phyloP scores from a whole-genome alignment of 2,329 filamentous ascomycete genomes.

The Salinomyces thailandicus region DNA sequence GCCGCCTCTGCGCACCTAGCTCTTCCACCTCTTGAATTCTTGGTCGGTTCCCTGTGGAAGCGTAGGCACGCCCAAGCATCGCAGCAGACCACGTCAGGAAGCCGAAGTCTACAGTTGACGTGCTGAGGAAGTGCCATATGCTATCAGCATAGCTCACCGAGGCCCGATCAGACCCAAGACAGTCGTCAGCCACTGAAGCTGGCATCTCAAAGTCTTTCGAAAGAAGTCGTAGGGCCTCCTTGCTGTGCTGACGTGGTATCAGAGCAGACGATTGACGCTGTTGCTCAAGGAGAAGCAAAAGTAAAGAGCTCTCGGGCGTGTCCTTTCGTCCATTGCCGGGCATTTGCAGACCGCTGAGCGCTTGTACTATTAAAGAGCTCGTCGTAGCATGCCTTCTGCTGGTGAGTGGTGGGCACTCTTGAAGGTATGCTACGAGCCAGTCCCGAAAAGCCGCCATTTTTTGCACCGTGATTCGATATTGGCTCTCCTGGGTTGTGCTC shows the following conservation, averaged over 20 bases:
- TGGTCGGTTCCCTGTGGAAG: slow-evolving; percentile 31
- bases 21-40: neutral
- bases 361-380: slow-evolving; percentile 8
- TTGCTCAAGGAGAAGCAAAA: slow-evolving; percentile 72
- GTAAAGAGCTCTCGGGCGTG: slow-evolving; percentile 65
- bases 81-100: slow-evolving; percentile 69
- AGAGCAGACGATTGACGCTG: slow-evolving; percentile 51
- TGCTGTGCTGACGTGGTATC: slow-evolving; percentile 58
- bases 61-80: slow-evolving; percentile 74
- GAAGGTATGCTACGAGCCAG: slow-evolving; percentile 66
- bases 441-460: slow-evolving; percentile 65
- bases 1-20: neutral
- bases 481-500: slow-evolving; percentile 69
- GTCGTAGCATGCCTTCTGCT: neutral
- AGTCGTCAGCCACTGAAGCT: slow-evolving; percentile 48
- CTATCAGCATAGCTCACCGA: slow-evolving; percentile 35
- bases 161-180: slow-evolving; percentile 56
- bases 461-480: slow-evolving; percentile 65
- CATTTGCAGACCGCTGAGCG: slow-evolving; percentile 44
- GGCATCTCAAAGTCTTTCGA: slow-evolving; percentile 63
- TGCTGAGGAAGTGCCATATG: slow-evolving; percentile 16
- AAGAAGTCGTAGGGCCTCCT: slow-evolving; percentile 61
- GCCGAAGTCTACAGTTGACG: slow-evolving; percentile 10
- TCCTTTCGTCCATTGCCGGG: slow-evolving; percentile 59
- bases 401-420: slow-evolving; percentile 37